These are phyloP conservation scores for Posidonia oceanica DNA, from an alignment of 116 monocot genomes.

Conservation along the genomic window DNA sequence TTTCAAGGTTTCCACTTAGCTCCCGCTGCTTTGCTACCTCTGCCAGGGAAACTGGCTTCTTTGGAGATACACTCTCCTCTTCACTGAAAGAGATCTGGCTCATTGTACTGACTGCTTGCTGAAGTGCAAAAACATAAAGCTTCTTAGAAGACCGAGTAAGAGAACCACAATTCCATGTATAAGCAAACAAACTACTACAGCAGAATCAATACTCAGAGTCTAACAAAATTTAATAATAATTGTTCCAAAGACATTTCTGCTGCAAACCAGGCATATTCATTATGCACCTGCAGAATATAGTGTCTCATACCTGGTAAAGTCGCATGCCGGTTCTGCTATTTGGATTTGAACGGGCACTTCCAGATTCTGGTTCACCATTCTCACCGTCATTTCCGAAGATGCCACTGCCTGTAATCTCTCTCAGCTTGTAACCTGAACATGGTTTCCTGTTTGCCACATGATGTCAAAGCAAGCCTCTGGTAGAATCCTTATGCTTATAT, in stretches of 20 bases:
- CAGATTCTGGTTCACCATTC: conserved; percentile 23
- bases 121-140: background rate
- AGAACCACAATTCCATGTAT: background rate
- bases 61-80: conserved; percentile 68
- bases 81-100: conserved; percentile 79
- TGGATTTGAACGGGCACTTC: conserved; percentile 17
- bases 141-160: background rate
- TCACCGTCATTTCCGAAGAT: conserved; percentile 48
- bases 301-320: conserved; percentile 41
- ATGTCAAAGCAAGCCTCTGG: background rate
- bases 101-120: conserved; percentile 53
- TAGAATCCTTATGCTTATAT: too few relatives aligned
- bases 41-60: conserved; percentile 51
- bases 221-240: background rate
- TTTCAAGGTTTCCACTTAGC: conserved; percentile 60
- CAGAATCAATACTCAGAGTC: too few relatives aligned
- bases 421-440: conserved; percentile 50
- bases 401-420: conserved; percentile 70
- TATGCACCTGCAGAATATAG: background rate
- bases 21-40: conserved; percentile 88
- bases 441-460: conserved; percentile 28
- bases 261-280: background rate
- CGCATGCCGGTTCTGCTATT: conserved; percentile 33
- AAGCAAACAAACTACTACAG: background rate
- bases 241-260: background rate